A percentile compares a stretch with the other conserved stretches of the same genome.
phyloP scores from a whole-genome alignment of 23 red algal genomes.

The Gracilariopsis chorda region DNA sequence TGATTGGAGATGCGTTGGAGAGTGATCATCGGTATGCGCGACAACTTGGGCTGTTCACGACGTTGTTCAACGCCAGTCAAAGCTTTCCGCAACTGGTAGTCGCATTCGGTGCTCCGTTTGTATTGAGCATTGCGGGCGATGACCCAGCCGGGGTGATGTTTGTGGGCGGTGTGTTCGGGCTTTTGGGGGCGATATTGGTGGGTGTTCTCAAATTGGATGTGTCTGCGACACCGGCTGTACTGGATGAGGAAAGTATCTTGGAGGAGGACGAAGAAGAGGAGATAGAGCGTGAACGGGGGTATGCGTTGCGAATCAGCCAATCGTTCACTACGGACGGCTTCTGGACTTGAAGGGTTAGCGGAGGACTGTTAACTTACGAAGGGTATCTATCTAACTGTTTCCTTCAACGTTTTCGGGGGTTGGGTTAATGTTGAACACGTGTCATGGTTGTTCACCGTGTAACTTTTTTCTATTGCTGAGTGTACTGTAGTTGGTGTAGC shows the following conservation, averaged over 20 bases:
- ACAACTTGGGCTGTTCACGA: slow-evolving; percentile 70
- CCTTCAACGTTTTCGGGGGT: no score
- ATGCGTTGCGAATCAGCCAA: slow-evolving; percentile 5
- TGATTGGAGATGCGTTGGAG: slow-evolving; percentile 74
- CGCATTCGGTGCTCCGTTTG: slow-evolving; percentile 52
- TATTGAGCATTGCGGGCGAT: slow-evolving; percentile 45
- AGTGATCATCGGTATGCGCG: slow-evolving; percentile 51
- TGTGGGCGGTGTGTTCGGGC: slow-evolving; percentile 70
- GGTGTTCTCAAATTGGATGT: slow-evolving; percentile 59
- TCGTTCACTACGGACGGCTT: slow-evolving; percentile 8
- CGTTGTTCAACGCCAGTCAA: slow-evolving; percentile 84
- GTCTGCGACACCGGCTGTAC: slow-evolving; percentile 16
- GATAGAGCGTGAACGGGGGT: background rate
- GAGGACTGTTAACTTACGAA: no score
- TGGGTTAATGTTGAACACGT: no score
- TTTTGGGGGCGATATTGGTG: slow-evolving; percentile 66
- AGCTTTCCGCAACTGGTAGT: slow-evolving; percentile 79
- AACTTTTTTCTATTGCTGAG: no score
- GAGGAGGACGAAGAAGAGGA: slow-evolving; percentile 12
- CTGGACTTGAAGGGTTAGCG: no score
- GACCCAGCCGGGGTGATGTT: slow-evolving; percentile 79
- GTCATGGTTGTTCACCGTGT: no score
- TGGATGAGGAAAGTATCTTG: background rate
- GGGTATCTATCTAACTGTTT: no score
- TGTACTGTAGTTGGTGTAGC: no score